phyloP scores from a whole-genome alignment of 352 stramenopile species.

The Pythium periplocum region DNA sequence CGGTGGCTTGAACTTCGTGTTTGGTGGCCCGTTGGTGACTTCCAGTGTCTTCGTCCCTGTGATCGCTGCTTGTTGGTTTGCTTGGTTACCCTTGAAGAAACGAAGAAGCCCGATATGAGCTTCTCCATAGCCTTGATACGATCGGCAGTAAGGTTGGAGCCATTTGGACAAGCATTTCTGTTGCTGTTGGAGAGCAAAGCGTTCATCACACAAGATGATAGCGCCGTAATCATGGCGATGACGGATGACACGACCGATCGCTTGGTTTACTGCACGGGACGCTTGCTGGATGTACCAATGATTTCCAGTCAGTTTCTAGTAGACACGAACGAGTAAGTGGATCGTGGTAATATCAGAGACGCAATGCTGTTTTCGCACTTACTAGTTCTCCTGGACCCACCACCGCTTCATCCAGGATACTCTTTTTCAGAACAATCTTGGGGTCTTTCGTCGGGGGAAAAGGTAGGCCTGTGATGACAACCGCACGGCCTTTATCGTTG shows the following conservation, averaged over 20 bases:
- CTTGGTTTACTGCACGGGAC: constrained; percentile 98
- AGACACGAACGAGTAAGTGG: neutral
- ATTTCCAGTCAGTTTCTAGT: constrained; percentile 88
- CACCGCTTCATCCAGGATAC: constrained; percentile 89
- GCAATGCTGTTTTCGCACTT: constrained; percentile 2
- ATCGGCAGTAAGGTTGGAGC: constrained; percentile 83
- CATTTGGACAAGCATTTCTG: constrained; percentile 94
- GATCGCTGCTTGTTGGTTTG: constrained; percentile 19
- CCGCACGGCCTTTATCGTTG: constrained; percentile 95
- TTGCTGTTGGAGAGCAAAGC: constrained; percentile 91
- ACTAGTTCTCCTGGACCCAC: constrained; percentile 61
- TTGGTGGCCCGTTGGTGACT: too few species aligned
- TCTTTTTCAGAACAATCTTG: constrained; percentile 97
- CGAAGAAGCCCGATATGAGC: constrained; percentile 75
- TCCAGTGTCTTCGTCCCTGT: neutral
- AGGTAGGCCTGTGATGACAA: constrained; percentile 98
- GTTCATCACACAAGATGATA: constrained; percentile 97
- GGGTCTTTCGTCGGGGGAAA: constrained; percentile 97
- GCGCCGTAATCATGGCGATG: constrained; percentile 97
- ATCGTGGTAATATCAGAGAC: constrained; percentile 1
- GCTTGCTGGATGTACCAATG: constrained; percentile 99
- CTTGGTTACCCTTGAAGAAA: constrained; percentile 81
- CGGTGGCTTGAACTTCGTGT: too few species aligned
- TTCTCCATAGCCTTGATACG: constrained; percentile 65
- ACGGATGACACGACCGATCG: constrained; percentile 98